phyloP scores from a whole-genome alignment of 2,329 filamentous ascomycete genomes.

The Colletotrichum phormii region DNA sequence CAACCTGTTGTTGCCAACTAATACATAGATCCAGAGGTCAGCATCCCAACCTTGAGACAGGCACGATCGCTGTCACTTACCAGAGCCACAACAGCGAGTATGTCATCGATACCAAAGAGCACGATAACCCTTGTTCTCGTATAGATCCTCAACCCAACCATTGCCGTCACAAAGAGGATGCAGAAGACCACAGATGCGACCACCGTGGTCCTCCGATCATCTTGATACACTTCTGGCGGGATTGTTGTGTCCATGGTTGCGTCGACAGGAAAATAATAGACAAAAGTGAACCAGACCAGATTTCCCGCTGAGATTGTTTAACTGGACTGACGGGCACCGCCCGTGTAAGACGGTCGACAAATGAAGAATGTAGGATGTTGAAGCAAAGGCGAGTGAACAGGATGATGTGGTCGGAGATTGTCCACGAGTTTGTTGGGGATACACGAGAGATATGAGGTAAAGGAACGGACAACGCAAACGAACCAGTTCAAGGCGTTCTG shows the following conservation, averaged over 20 bases:
- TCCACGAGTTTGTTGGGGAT: not conserved
- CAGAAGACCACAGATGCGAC: conserved; percentile 38
- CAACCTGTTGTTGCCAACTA: conserved; percentile 22
- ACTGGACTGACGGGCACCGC: not conserved
- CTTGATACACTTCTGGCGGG: conserved; percentile 3
- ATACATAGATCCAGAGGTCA: not conserved
- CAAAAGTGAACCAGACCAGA: not conserved
- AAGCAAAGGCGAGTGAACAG: not conserved
- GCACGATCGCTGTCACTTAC: conserved; percentile 32
- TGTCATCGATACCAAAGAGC: conserved; percentile 43
- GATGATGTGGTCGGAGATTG: not conserved
- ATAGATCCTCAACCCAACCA: conserved; percentile 41
- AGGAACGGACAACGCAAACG: not conserved
- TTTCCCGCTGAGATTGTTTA: not conserved
- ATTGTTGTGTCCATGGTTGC: not conserved
- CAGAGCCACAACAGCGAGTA: conserved; percentile 40
- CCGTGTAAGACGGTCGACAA: not conserved
- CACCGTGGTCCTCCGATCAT: conserved; percentile 33
- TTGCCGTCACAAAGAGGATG: conserved; percentile 34
- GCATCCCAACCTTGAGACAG: not conserved
- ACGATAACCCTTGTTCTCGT: conserved; percentile 41
- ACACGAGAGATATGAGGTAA: not conserved
- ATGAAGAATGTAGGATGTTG: not conserved
- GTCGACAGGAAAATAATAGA: not conserved
- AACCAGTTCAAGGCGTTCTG: not conserved